Evolutionary conservation across 106 monocot genomes (phyloP).

Genomic region (Dendrobium huoshanense): DNA sequence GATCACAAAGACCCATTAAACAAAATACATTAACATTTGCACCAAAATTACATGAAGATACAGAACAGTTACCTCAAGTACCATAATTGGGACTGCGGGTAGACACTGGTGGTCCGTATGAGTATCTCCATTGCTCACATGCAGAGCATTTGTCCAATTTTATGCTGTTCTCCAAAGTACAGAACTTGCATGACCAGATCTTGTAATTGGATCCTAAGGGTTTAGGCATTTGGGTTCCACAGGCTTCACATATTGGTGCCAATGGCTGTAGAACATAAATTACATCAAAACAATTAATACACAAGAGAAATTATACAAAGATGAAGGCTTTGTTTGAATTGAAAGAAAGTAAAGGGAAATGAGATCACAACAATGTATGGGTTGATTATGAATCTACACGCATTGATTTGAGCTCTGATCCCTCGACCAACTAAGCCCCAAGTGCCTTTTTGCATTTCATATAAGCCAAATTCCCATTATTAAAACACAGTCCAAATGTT

Average conservation of each 20-base stretch:
- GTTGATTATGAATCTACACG: no score
- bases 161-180: conserved; percentile 54
- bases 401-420: no score
- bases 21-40: neutral
- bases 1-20: neutral
- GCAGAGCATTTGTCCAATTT: conserved; percentile 63
- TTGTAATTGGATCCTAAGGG: conserved; percentile 21
- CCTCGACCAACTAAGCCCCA: no score
- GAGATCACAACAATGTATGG: no score
- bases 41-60: neutral
- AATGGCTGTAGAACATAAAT: conserved; percentile 31
- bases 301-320: neutral
- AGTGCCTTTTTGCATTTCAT: no score
- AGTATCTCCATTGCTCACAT: conserved; percentile 68
- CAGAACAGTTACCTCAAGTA: conserved; percentile 22
- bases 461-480: no score
- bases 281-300: neutral
- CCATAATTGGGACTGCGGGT: conserved; percentile 37
- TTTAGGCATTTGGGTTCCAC: conserved; percentile 45
- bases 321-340: neutral
- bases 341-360: neutral
- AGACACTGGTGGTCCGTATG: conserved; percentile 46
- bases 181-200: conserved; percentile 68
- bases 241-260: conserved; percentile 63
- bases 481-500: no score